Percentiles rank a stretch among this genome's conserved stretches.
Evolutionary conservation across 2,329 filamentous ascomycete species (phyloP).

Genomic region (Aspergillus pseudoglaucus): DNA sequence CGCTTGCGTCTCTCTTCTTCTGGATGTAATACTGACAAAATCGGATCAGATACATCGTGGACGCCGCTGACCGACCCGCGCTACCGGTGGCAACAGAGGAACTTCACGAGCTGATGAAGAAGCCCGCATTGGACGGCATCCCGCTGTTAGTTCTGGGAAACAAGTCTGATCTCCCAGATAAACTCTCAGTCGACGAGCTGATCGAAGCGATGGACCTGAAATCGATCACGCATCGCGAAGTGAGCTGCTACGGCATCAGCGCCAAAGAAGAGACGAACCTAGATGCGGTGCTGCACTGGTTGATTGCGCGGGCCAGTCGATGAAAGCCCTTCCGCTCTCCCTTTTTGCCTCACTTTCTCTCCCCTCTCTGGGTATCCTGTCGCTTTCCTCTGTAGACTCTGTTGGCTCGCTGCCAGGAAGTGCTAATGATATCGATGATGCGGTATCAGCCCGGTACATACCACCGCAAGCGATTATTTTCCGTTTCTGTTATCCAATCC

Average conservation of each 20-base stretch:
- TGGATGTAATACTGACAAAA: slow-evolving; percentile 6
- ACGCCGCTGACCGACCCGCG: slow-evolving; percentile 78
- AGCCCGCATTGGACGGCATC: slow-evolving; percentile 78
- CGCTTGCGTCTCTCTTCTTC: not conserved
- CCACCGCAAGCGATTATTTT: too few species aligned
- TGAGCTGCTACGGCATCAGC: slow-evolving; percentile 97
- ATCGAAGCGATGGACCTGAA: slow-evolving; percentile 91
- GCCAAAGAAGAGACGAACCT: slow-evolving; percentile 98
- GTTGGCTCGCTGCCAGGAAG: too few species aligned
- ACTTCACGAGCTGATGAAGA: slow-evolving; percentile 79
- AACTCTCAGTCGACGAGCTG: slow-evolving; percentile 86
- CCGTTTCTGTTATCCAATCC: too few species aligned
- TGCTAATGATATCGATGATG: too few species aligned
- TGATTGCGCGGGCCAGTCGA: slow-evolving; percentile 81
- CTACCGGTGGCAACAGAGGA: slow-evolving; percentile 85
- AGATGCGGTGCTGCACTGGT: slow-evolving; percentile 91
- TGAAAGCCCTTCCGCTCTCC: slow-evolving; percentile 30
- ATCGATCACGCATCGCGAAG: slow-evolving; percentile 81
- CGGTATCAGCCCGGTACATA: too few species aligned
- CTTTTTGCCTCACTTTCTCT: not conserved
- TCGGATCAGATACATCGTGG: slow-evolving; percentile 72
- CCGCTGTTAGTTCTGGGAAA: slow-evolving; percentile 92
- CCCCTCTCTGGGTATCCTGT: not conserved
- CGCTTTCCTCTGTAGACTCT: not conserved
- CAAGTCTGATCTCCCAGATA: slow-evolving; percentile 91